These are phyloP conservation scores for Opeltia flavorubescens DNA, from an alignment of 495 filamentous ascomycete genomes.

Conservation along the genomic window DNA sequence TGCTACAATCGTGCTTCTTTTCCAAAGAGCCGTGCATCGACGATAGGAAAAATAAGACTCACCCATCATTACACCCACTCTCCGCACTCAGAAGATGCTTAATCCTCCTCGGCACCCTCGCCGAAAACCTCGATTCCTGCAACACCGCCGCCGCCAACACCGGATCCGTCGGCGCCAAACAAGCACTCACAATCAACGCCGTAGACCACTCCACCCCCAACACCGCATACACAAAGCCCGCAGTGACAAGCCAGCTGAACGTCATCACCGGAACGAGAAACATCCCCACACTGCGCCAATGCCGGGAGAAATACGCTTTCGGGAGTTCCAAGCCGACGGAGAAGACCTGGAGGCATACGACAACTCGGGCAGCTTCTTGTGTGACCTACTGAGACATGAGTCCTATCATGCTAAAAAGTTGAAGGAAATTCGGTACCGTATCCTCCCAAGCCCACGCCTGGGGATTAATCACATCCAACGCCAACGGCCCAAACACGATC, in stretches of 20 bases:
- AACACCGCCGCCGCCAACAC: slow-evolving; percentile 33
- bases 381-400: too few relatives aligned
- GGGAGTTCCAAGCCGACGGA: slow-evolving; percentile 33
- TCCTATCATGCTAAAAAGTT: too few relatives aligned
- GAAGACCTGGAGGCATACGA: slow-evolving; percentile 35
- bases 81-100: slow-evolving; percentile 33
- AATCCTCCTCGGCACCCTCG: slow-evolving; percentile 28
- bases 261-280: slow-evolving; percentile 37
- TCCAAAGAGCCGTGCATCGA: too few relatives aligned
- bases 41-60: background rate
- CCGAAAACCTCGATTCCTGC: slow-evolving; percentile 28
- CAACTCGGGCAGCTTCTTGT: slow-evolving; percentile 31
- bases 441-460: slow-evolving; percentile 29
- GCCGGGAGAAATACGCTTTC: slow-evolving; percentile 26
- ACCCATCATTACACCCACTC: slow-evolving; percentile 36
- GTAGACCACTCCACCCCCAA: slow-evolving; percentile 24
- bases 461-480: slow-evolving; percentile 23
- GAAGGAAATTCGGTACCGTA: too few relatives aligned
- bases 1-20: too few relatives aligned
- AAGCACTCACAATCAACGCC: slow-evolving; percentile 31
- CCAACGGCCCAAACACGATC: slow-evolving; percentile 29
- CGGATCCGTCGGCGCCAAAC: slow-evolving; percentile 36
- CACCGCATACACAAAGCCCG: slow-evolving; percentile 23
- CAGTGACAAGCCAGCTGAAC: slow-evolving; percentile 32
- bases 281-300: slow-evolving; percentile 29